Base-by-base conservation (phyloP, 2,329 filamentous ascomycete genomes). In the Epichloe gansuensis region DNA sequence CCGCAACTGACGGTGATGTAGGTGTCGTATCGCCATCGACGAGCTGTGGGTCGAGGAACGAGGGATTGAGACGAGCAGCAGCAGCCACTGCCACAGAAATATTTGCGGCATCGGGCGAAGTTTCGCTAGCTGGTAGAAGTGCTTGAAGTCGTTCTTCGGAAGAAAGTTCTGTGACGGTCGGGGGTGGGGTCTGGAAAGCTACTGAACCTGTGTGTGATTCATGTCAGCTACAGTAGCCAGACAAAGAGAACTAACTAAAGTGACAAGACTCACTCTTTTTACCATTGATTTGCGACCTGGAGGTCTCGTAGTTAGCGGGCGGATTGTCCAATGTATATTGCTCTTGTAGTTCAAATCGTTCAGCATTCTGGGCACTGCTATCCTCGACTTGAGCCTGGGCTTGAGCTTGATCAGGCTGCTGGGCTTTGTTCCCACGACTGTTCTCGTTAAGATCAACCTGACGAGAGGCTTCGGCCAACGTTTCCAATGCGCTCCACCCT, bases 391-490 rank as follows among this genome's bases (percentile, higher is more conserved):
- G 69, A 25, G 61, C 63, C 23, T 27, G 38, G 15, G 48, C 35
- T 46, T 56, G 43, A 51, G 44, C 59, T 62, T 55, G 69, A 21
- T 61, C 63, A 56, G 46, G 71, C 57, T 45, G 49, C 49, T 61
- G 59, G 34, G 55, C 58, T 27, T 61, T 72, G 54, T 76, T 68
- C 52, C 73, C 72, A 58, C 78, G 77, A 50, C 74, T 77, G 61
- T 81, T 81, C 60, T 82, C 77, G 54, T 74, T 78, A 15, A 81
- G 72, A 59, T 86, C 85, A 53, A 93, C 80, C 65, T 87, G 87
- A 49, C 88, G 79, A 48, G 89, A 94, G 0, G 90, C 89, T 68
- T 95, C 89, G 35, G 89, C 89, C 23, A 95, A 74, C 5, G 89
- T 89, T 64, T 94, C 87, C 39, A 95, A 74, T 2, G 87, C 87